Evolutionary conservation across 2,329 filamentous ascomycete species (phyloP).

Genomic region (Pleomassaria siparia): DNA sequence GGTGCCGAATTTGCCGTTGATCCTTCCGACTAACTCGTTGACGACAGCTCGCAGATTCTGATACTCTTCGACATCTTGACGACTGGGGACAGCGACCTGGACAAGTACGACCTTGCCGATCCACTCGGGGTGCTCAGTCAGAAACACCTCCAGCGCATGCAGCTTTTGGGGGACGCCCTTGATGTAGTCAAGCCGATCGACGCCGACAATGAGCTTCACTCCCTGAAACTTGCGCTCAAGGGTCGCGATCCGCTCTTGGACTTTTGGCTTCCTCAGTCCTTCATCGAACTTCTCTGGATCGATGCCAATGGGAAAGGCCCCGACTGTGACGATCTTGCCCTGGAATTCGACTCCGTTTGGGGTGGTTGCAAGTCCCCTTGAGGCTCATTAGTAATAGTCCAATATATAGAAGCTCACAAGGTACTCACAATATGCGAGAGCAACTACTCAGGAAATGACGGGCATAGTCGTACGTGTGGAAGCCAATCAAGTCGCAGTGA

Average conservation of each 20-base stretch:
- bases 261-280: slow-evolving; percentile 79
- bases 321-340: slow-evolving; percentile 84
- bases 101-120: slow-evolving; percentile 96
- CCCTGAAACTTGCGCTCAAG: slow-evolving; percentile 91
- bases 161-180: slow-evolving; percentile 98
- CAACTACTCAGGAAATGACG: slow-evolving; percentile 95
- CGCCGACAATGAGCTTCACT: slow-evolving; percentile 93
- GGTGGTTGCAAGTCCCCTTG: slow-evolving; percentile 70
- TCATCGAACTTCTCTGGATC: slow-evolving; percentile 96
- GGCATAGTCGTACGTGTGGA: slow-evolving; percentile 99
- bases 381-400: slow-evolving; percentile 13
- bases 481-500: slow-evolving; percentile 92
- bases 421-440: slow-evolving; percentile 78
- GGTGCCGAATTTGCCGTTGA: slow-evolving; percentile 96
- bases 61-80: slow-evolving; percentile 96
- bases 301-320: slow-evolving; percentile 96
- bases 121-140: slow-evolving; percentile 97
- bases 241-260: slow-evolving; percentile 82
- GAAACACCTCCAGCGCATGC: slow-evolving; percentile 92
- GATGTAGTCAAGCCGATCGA: slow-evolving; percentile 97
- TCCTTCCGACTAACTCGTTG: slow-evolving; percentile 93
- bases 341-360: slow-evolving; percentile 93
- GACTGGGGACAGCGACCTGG: slow-evolving; percentile 90
- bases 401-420: not conserved
- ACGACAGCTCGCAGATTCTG: slow-evolving; percentile 93